phyloP scores from a whole-genome alignment of 2,329 filamentous ascomycete species.

The Blastomyces parvus region DNA sequence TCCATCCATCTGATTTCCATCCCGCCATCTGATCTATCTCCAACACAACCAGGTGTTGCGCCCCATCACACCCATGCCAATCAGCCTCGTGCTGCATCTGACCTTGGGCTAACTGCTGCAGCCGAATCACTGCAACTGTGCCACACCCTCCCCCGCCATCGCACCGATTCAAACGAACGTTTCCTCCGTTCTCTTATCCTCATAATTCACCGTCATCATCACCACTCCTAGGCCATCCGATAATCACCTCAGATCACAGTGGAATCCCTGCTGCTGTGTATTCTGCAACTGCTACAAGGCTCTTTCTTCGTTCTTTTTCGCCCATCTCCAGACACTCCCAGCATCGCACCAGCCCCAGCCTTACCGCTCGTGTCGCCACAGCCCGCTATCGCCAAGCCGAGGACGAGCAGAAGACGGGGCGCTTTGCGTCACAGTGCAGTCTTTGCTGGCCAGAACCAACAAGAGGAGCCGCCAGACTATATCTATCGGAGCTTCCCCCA shows the following conservation, averaged over 20 bases:
- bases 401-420: not conserved
- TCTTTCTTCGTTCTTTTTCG: not conserved
- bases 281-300: not conserved
- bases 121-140: no score
- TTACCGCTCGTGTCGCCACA: not conserved
- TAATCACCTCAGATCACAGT: not conserved
- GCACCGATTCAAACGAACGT: no score
- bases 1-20: not conserved
- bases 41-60: not conserved
- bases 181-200: no score
- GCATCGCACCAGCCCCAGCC: not conserved
- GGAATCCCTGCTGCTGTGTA: not conserved
- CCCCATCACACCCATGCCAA: not conserved
- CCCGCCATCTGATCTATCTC: not conserved
- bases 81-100: not conserved
- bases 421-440: conserved; percentile 1
- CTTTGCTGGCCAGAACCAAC: not conserved
- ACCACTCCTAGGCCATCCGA: not conserved
- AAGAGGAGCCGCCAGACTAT: not conserved
- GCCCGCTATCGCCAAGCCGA: not conserved
- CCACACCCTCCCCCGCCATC: no score
- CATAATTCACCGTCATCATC: no score
- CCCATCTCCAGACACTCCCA: no score
- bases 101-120: no score
- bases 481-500: not conserved